Percentiles rank a stretch among this genome's conserved stretches.
Evolutionary conservation across 1,284 basidiomycete genomes (phyloP).

Genomic region (Polyporus tsugae): DNA sequence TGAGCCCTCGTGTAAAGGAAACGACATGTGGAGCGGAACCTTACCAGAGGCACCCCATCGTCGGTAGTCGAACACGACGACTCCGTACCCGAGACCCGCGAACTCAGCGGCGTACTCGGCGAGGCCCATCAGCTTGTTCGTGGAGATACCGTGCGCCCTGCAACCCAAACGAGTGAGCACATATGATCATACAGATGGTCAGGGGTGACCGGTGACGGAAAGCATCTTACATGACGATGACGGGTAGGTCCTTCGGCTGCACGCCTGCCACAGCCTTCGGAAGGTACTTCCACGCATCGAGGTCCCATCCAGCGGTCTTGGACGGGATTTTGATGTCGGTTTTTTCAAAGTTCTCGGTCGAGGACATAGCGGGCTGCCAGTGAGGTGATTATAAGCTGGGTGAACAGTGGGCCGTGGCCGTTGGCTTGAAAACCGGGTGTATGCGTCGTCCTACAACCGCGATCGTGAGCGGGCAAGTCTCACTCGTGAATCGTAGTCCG

Average conservation of each 20-base stretch:
- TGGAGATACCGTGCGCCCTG: slow-evolving; percentile 48
- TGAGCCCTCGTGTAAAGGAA: neutral
- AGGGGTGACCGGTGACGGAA: neutral
- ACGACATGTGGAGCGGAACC: neutral
- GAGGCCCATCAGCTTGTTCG: slow-evolving; percentile 46
- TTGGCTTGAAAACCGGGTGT: neutral
- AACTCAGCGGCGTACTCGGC: slow-evolving; percentile 46
- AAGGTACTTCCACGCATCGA: slow-evolving; percentile 47
- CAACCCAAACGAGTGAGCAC: neutral
- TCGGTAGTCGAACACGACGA: slow-evolving; percentile 50
- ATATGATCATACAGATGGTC: too few relatives aligned
- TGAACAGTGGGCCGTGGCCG: neutral
- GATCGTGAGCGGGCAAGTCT: neutral
- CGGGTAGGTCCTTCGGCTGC: slow-evolving; percentile 35
- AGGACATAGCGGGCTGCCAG: neutral
- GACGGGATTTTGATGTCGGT: slow-evolving; percentile 44
- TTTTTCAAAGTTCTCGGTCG: slow-evolving; percentile 13
- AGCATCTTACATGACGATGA: slow-evolving; percentile 46
- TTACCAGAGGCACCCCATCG: slow-evolving; percentile 49
- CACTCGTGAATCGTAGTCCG: neutral
- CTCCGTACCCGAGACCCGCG: slow-evolving; percentile 44
- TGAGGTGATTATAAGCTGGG: too few relatives aligned
- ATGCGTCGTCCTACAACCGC: neutral
- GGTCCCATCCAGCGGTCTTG: slow-evolving; percentile 43
- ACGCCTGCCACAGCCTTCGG: slow-evolving; percentile 29